Conservation (phyloP, 2,329 filamentous ascomycete species). For the Plenodomus biglobosus region DNA sequence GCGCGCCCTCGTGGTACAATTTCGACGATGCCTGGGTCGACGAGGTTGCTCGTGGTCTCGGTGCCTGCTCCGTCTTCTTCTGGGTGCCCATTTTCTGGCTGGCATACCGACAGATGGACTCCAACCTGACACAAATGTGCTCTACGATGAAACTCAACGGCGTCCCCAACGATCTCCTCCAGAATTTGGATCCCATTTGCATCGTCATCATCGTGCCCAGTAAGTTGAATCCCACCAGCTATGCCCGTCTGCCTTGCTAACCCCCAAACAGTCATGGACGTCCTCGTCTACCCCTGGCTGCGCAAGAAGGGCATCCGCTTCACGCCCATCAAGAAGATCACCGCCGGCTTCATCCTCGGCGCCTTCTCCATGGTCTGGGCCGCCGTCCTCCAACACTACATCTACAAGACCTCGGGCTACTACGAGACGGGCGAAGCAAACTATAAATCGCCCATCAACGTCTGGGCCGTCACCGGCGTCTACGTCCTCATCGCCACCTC, state of each 20-base stretch:
- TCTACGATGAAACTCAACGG: slow-evolving; percentile 67
- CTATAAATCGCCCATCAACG: slow-evolving; percentile 51
- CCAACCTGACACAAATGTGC: slow-evolving; percentile 66
- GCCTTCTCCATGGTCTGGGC: slow-evolving; percentile 63
- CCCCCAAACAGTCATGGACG: slow-evolving; percentile 56
- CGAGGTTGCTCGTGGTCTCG: slow-evolving; percentile 66
- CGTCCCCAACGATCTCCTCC: slow-evolving; percentile 75
- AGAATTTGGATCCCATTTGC: slow-evolving; percentile 74
- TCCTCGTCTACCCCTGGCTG: slow-evolving; percentile 67
- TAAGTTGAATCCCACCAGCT: slow-evolving; percentile 62
- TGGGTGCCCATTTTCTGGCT: slow-evolving; percentile 70
- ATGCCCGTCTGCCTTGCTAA: slow-evolving; percentile 61
- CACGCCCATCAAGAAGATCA: slow-evolving; percentile 75
- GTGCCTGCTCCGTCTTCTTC: slow-evolving; percentile 47
- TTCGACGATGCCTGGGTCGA: slow-evolving; percentile 84
- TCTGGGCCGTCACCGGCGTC: slow-evolving; percentile 56
- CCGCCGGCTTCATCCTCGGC: slow-evolving; percentile 67
- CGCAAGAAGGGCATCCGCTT: slow-evolving; percentile 66
- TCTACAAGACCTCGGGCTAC: slow-evolving; percentile 58
- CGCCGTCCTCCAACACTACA: slow-evolving; percentile 59
- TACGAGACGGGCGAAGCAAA: slow-evolving; percentile 46
- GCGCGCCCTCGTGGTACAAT: slow-evolving; percentile 70
- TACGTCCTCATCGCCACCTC: slow-evolving; percentile 59
- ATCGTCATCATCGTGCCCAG: slow-evolving; percentile 72
- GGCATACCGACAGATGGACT: slow-evolving; percentile 67